Evolutionary conservation across 1,284 basidiomycete species (phyloP).

Genomic region (Ceratobasidium sp.): DNA sequence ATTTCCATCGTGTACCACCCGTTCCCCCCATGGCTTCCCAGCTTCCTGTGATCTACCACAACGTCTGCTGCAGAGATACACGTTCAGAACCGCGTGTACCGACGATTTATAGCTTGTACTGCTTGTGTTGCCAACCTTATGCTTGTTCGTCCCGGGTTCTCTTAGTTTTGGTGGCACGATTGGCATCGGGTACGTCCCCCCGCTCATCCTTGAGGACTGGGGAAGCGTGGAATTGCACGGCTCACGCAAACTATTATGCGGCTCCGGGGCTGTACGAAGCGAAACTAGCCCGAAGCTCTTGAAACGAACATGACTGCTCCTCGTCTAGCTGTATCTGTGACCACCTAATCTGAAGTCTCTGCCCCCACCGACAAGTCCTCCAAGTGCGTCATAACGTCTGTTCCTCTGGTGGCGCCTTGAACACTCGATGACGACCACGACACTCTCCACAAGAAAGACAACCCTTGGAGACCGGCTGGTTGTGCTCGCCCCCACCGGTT

Average conservation of each 20-base stretch:
- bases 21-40: background rate
- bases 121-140: constrained; percentile 3
- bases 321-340: background rate
- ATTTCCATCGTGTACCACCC: background rate
- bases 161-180: background rate
- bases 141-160: background rate
- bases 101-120: background rate
- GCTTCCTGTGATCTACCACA: constrained; percentile 10
- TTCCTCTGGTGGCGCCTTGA: background rate
- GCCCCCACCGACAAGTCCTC: background rate
- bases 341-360: background rate
- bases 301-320: background rate
- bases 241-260: background rate
- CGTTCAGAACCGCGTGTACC: background rate
- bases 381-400: background rate
- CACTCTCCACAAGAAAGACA: background rate
- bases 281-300: background rate
- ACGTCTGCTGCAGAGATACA: background rate
- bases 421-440: background rate
- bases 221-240: background rate
- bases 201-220: background rate
- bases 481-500: background rate
- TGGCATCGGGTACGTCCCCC: background rate
- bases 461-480: background rate
- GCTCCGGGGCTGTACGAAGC: background rate